A percentile compares a stretch with the other conserved stretches of the same genome.
Evolutionary conservation across 2,329 filamentous ascomycete genomes (phyloP).

Genomic region (Hymenoscyphus fraxineus): DNA sequence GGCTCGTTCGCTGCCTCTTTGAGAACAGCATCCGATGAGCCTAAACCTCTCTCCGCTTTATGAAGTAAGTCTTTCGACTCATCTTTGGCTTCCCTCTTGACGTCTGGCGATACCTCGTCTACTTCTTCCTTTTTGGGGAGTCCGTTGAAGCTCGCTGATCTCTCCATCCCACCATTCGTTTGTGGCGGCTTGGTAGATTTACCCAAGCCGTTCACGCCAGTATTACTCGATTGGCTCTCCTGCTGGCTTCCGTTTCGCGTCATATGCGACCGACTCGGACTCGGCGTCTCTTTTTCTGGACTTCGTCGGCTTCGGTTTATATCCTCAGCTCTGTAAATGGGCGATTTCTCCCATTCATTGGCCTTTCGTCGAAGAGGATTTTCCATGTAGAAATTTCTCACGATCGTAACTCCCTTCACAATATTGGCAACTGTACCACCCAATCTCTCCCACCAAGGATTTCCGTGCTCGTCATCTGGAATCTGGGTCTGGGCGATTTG

Average conservation of each 20-base stretch:
- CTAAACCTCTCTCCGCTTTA: conserved; percentile 10
- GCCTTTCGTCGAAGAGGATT: conserved; percentile 51
- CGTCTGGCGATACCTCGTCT: conserved; percentile 2
- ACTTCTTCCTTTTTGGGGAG: not conserved
- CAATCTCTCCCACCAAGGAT: conserved; percentile 83
- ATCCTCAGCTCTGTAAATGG: conserved; percentile 25
- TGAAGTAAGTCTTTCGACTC: not conserved
- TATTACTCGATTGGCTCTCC: conserved; percentile 11
- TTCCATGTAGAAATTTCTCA: conserved; percentile 65
- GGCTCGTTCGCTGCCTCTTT: conserved; percentile 31
- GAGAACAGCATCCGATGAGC: conserved; percentile 25
- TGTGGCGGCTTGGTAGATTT: conserved; percentile 5
- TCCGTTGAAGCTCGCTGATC: conserved; percentile 2
- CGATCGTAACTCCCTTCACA: conserved; percentile 67
- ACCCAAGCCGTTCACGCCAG: conserved; percentile 8
- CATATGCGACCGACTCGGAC: conserved; percentile 15
- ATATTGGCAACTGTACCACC: conserved; percentile 69
- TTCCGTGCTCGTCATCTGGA: conserved; percentile 66
- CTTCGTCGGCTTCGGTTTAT: conserved; percentile 28
- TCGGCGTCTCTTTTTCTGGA: conserved; percentile 21
- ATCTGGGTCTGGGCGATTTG: conserved; percentile 71
- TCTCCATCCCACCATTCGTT: conserved; percentile 11
- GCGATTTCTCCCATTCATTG: conserved; percentile 28
- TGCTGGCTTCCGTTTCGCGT: conserved; percentile 15
- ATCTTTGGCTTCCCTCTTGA: not conserved